phyloP scores from a whole-genome alignment of 306 rosid genomes.

The Cucumis cinereus region DNA sequence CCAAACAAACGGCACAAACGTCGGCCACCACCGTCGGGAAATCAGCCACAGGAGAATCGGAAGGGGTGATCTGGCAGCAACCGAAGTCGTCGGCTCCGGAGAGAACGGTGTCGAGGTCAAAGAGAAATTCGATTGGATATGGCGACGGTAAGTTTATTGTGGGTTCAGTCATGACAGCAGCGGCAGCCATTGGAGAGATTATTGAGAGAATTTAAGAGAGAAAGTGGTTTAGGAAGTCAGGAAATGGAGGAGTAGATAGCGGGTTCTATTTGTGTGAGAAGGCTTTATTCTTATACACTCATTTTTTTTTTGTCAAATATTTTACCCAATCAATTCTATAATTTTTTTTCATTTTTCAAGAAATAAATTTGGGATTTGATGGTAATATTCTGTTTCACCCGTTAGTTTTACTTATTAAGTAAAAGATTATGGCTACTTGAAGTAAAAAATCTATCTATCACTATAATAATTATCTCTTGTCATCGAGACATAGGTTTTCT shows the following conservation, averaged over 20 bases:
- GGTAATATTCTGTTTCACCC: too few species aligned
- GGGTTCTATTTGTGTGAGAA: neutral
- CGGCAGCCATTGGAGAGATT: slow-evolving; percentile 3
- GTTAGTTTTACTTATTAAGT: too few species aligned
- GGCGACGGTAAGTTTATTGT: neutral
- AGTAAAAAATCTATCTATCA: too few species aligned
- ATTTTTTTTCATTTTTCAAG: too few species aligned
- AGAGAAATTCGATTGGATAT: neutral
- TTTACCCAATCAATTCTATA: too few species aligned
- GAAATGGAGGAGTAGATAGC: neutral
- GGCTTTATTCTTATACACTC: neutral
- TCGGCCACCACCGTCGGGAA: slow-evolving; percentile 19
- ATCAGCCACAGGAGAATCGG: neutral
- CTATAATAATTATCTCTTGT: too few species aligned
- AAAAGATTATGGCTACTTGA: too few species aligned
- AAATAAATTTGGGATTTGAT: too few species aligned
- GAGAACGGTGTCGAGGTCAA: slow-evolving; percentile 3
- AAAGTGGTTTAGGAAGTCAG: neutral
- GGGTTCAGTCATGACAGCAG: neutral
- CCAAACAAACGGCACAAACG: slow-evolving; percentile 50
- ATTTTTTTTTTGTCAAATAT: neutral
- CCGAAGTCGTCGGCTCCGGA: neutral
- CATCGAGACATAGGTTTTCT: too few species aligned
- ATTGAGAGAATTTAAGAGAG: neutral
- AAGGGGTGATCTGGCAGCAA: neutral